Evolutionary conservation across 345 rosid species (phyloP).

Genomic region (Excoecaria agallocha): DNA sequence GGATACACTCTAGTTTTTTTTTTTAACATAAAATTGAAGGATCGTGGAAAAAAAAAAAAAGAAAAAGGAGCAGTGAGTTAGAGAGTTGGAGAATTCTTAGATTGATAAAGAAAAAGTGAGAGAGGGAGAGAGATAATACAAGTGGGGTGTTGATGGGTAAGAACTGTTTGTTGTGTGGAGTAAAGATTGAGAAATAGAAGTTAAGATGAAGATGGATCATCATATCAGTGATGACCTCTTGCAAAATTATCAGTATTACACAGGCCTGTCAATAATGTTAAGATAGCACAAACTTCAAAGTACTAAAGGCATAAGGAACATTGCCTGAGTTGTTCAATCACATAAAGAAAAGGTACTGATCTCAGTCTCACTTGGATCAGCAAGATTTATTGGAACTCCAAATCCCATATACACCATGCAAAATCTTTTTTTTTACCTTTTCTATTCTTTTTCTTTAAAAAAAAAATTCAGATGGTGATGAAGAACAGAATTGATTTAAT

Average conservation of each 20-base stretch:
- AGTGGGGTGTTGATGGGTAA: constrained; percentile 20
- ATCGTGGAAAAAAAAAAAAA: background rate
- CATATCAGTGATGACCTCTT: constrained; percentile 7
- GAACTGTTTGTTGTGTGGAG: constrained; percentile 17
- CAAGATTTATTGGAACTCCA: constrained; percentile 25
- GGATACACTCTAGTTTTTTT: too few relatives aligned
- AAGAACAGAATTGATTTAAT: background rate
- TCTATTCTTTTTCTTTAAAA: background rate
- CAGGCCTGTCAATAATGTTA: constrained; percentile 19
- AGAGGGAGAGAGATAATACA: background rate
- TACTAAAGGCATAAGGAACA: constrained; percentile 66
- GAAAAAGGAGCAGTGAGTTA: background rate
- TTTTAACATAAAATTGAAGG: background rate
- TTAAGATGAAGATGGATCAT: constrained; percentile 5
- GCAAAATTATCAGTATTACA: constrained; percentile 31
- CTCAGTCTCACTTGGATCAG: constrained; percentile 51
- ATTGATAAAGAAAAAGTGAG: background rate
- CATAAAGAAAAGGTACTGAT: constrained; percentile 39
- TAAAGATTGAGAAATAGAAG: constrained; percentile 10
- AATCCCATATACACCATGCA: constrained; percentile 34
- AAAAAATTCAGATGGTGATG: constrained; percentile 7
- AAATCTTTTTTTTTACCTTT: background rate
- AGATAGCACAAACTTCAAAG: constrained; percentile 59
- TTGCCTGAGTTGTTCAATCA: constrained; percentile 66
- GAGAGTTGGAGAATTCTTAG: background rate